A percentile compares a stretch with the other conserved stretches of the same genome.
Evolutionary conservation across 768 basidiomycete species (phyloP).

Genomic region (Boletus rubroflammeus): DNA sequence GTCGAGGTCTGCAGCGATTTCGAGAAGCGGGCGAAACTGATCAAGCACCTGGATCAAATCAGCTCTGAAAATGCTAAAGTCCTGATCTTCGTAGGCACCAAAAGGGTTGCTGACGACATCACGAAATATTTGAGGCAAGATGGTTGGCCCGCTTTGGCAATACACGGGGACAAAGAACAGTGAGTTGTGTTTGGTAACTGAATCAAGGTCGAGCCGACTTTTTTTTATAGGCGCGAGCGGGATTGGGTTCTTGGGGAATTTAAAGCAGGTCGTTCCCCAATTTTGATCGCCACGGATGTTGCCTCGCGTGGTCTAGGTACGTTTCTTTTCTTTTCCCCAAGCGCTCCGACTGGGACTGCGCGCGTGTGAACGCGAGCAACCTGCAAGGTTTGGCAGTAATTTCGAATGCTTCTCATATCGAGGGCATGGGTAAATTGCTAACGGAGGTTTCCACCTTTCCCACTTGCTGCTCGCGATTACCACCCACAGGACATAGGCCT

Average conservation of each 20-base stretch:
- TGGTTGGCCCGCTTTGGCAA: conserved; percentile 99
- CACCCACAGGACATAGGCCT: conserved; percentile 26
- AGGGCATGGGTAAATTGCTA: conserved; percentile 25
- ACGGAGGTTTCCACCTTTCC: conserved; percentile 9
- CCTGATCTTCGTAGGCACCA: conserved; percentile 96
- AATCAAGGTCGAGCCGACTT: not conserved
- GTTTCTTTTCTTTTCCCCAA: conserved; percentile 46
- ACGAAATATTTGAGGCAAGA: conserved; percentile 97
- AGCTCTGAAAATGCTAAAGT: conserved; percentile 97
- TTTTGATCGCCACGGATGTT: conserved; percentile 98
- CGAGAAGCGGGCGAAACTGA: conserved; percentile 93
- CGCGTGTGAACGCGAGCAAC: conserved; percentile 32
- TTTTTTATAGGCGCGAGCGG: conserved; percentile 76
- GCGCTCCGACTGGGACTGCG: conserved; percentile 32
- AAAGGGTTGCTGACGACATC: conserved; percentile 96
- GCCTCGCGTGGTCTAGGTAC: conserved; percentile 99
- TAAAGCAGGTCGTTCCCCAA: conserved; percentile 95
- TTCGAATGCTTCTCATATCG: conserved; percentile 19
- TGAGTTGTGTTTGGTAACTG: conserved; percentile 39
- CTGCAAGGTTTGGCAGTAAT: conserved; percentile 27
- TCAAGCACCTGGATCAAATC: conserved; percentile 96
- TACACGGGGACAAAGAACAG: conserved; percentile 99
- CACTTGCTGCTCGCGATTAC: conserved; percentile 23
- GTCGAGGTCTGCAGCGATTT: conserved; percentile 97
- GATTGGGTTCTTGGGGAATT: conserved; percentile 99